Conservation (phyloP, 371 early-diverging fungal genomes). For the Mucor sp. region DNA sequence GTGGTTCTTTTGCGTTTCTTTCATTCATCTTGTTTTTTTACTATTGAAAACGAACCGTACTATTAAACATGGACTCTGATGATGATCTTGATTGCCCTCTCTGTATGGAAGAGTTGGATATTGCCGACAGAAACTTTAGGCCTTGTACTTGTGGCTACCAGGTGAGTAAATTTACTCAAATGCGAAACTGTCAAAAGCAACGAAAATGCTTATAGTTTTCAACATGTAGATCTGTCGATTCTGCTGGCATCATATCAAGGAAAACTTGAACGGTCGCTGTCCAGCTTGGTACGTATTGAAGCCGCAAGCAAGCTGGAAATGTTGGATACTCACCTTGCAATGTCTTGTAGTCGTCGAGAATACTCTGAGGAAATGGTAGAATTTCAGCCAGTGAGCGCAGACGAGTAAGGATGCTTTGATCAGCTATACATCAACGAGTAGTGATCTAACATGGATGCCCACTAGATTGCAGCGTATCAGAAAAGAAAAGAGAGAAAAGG, state of each 20-base stretch:
- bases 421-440: background rate
- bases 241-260: slow-evolving; percentile 51
- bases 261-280: slow-evolving; percentile 80
- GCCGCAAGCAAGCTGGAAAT: background rate
- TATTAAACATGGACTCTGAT: slow-evolving; percentile 48
- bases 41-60: background rate
- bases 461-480: slow-evolving; percentile 56
- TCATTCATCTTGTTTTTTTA: background rate
- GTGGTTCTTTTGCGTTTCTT: background rate
- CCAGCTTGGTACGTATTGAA: slow-evolving; percentile 68
- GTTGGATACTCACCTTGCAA: background rate
- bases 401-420: slow-evolving; percentile 56
- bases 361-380: slow-evolving; percentile 89
- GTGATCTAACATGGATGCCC: background rate
- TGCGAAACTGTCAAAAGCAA: slow-evolving; percentile 1
- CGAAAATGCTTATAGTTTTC: background rate
- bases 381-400: slow-evolving; percentile 86
- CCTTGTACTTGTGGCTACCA: slow-evolving; percentile 99
- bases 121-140: slow-evolving; percentile 92
- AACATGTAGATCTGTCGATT: slow-evolving; percentile 25
- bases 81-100: slow-evolving; percentile 94
- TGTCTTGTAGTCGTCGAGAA: slow-evolving; percentile 50
- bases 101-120: slow-evolving; percentile 97
- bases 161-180: slow-evolving; percentile 49
- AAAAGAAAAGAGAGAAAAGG: slow-evolving; percentile 85